Evolutionary conservation across 2,329 filamentous ascomycete genomes (phyloP).

Genomic region (Cytospora piceicola): DNA sequence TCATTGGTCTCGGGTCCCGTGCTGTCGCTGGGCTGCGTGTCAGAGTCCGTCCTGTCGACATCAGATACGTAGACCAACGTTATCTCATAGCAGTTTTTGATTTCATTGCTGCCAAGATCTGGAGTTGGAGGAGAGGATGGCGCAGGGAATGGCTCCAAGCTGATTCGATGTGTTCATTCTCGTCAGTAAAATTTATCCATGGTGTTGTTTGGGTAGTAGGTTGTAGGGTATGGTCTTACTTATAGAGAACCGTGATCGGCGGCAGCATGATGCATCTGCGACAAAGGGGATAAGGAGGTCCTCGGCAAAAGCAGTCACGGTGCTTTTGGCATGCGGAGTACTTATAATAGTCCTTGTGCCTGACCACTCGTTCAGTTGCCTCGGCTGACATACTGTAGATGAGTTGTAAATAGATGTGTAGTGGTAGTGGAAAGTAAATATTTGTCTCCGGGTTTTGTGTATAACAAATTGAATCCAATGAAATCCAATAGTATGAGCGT

Average conservation of each 20-base stretch:
- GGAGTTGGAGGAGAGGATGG: background rate
- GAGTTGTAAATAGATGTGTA: background rate
- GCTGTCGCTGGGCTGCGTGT: background rate
- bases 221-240: background rate
- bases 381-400: background rate
- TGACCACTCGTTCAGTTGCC: background rate
- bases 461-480: no score
- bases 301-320: background rate
- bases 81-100: background rate
- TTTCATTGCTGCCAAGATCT: background rate
- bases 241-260: background rate
- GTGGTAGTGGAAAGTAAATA: background rate
- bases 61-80: background rate
- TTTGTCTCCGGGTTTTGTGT: no score
- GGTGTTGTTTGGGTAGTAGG: no score
- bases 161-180: background rate
- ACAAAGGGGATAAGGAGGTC: background rate
- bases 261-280: background rate
- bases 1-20: background rate
- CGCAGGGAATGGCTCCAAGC: background rate
- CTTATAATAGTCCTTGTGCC: no score
- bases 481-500: no score
- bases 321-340: background rate
- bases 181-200: background rate
- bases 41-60: background rate